Conservation (phyloP, 495 filamentous ascomycete species). For the Lasiosphaeriaceae sp. region DNA sequence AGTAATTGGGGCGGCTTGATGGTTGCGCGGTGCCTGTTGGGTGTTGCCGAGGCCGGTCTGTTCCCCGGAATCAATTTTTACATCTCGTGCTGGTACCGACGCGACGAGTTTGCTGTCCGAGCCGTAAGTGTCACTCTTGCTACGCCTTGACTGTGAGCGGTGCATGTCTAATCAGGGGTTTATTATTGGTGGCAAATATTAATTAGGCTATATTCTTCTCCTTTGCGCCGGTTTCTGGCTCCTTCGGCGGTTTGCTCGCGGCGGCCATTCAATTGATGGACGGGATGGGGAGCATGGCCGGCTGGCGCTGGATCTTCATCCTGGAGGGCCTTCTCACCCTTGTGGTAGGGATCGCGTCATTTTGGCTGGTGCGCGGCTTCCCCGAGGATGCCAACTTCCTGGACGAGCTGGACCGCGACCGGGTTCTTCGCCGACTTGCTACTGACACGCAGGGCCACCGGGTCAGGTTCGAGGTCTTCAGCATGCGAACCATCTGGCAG, state of each 20-base stretch:
- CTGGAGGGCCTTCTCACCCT: slow-evolving; percentile 69
- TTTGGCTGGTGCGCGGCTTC: slow-evolving; percentile 82
- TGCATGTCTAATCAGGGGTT: neutral
- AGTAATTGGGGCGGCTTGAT: slow-evolving; percentile 70
- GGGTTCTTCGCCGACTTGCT: slow-evolving; percentile 65
- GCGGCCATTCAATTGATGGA: slow-evolving; percentile 69
- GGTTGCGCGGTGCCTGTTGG: slow-evolving; percentile 76
- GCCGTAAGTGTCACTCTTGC: slow-evolving; percentile 19
- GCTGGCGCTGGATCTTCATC: slow-evolving; percentile 80
- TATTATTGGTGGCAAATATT: neutral
- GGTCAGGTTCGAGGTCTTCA: slow-evolving; percentile 66
- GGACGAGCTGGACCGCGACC: slow-evolving; percentile 58
- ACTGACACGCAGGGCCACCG: slow-evolving; percentile 63
- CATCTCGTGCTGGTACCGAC: slow-evolving; percentile 44
- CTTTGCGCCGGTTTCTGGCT: slow-evolving; percentile 71
- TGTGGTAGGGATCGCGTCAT: slow-evolving; percentile 64
- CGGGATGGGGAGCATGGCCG: slow-evolving; percentile 62
- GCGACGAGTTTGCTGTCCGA: slow-evolving; percentile 64
- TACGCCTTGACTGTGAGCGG: slow-evolving; percentile 15
- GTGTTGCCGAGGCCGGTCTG: slow-evolving; percentile 72
- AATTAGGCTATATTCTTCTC: slow-evolving; percentile 75
- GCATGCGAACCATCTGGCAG: slow-evolving; percentile 65
- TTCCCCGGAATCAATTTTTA: slow-evolving; percentile 86
- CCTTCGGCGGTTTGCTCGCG: slow-evolving; percentile 76
- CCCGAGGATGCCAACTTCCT: slow-evolving; percentile 75